Percentiles rank a stretch among this genome's conserved stretches.
Conservation (phyloP, 331 rosid species). For the Acacia concinna region DNA sequence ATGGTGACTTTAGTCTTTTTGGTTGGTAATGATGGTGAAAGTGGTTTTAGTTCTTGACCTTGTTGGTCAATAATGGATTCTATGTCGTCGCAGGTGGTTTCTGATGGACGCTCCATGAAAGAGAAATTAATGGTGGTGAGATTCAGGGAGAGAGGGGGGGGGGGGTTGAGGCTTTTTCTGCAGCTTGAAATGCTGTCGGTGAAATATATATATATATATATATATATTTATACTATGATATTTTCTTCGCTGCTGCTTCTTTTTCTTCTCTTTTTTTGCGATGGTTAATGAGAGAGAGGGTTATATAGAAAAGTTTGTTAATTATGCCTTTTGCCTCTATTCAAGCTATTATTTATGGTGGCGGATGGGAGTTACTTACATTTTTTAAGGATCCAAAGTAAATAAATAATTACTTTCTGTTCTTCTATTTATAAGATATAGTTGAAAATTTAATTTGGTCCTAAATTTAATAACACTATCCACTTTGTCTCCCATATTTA, state of each 20-base stretch:
- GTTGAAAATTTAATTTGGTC: no score
- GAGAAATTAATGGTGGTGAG: not conserved
- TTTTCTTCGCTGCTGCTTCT: no score
- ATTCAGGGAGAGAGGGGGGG: not conserved
- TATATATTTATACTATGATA: no score
- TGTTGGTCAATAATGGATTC: conserved; percentile 22
- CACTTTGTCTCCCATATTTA: no score
- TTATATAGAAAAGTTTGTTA: not conserved
- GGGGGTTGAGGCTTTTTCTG: not conserved
- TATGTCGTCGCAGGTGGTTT: conserved; percentile 11
- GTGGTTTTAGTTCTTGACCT: not conserved
- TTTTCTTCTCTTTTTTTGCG: not conserved
- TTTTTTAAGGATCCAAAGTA: no score
- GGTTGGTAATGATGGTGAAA: not conserved
- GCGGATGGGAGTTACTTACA: not conserved
- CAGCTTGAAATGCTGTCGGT: not conserved
- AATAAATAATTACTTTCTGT: no score
- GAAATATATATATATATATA: no score
- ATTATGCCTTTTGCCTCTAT: not conserved
- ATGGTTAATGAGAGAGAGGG: not conserved
- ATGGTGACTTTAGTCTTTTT: no score
- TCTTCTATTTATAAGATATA: no score
- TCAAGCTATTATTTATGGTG: not conserved
- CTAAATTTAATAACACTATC: no score
- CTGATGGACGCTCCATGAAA: conserved; percentile 6